A percentile compares a stretch with the other conserved stretches of the same genome.
Evolutionary conservation across 805 yeast species (phyloP).

Genomic region (Candida ascalaphidarum): DNA sequence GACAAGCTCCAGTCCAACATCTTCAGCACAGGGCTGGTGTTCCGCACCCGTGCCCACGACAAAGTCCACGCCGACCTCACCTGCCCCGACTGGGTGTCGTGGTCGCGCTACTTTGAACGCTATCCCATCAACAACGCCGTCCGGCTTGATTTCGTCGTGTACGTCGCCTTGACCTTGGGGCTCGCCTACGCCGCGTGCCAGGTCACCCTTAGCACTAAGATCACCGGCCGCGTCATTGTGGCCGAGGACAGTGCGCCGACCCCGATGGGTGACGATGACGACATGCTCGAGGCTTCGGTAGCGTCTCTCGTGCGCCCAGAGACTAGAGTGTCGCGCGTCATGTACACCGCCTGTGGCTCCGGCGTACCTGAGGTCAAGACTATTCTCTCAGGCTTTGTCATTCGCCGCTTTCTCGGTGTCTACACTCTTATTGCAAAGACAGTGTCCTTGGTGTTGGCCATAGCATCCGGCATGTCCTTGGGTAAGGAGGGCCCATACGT

Average conservation of each 20-base stretch:
- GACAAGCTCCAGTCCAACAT: slow-evolving; percentile 6
- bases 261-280: not conserved
- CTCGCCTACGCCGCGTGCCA: slow-evolving; percentile 38
- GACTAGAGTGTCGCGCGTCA: slow-evolving; percentile 8
- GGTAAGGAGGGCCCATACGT: slow-evolving; percentile 62
- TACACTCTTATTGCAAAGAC: slow-evolving; percentile 43
- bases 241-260: slow-evolving; percentile 1
- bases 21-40: slow-evolving; percentile 12
- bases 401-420: slow-evolving; percentile 43
- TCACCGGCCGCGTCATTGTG: slow-evolving; percentile 16
- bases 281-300: not conserved
- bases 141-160: slow-evolving; percentile 25
- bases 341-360: slow-evolving; percentile 49
- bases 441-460: slow-evolving; percentile 39
- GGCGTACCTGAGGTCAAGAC: slow-evolving; percentile 60
- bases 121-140: slow-evolving; percentile 2
- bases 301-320: slow-evolving; percentile 2
- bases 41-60: slow-evolving; percentile 3
- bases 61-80: no score
- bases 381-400: slow-evolving; percentile 49
- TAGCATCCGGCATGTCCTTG: slow-evolving; percentile 47
- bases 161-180: slow-evolving; percentile 25
- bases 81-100: slow-evolving; percentile 36
- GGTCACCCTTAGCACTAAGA: slow-evolving; percentile 39
- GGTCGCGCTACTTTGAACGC: slow-evolving; percentile 27